Percentiles rank a stretch among this genome's conserved stretches.
Evolutionary conservation across 768 basidiomycete genomes (phyloP).

Genomic region (Gymnopilus junonius): DNA sequence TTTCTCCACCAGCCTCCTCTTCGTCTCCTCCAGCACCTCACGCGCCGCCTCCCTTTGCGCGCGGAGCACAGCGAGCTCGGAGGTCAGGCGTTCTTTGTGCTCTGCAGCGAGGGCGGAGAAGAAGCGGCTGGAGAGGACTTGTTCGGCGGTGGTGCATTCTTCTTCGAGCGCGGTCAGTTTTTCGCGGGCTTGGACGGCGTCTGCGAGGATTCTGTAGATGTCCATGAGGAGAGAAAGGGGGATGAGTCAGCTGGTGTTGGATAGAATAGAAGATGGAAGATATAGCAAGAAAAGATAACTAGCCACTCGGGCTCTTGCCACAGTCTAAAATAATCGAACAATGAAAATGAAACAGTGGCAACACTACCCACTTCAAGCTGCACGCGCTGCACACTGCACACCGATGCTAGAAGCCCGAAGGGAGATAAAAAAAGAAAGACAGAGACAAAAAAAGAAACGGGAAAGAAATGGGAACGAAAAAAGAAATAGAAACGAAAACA

Average conservation of each 20-base stretch:
- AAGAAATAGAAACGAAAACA: background rate
- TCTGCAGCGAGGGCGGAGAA: background rate
- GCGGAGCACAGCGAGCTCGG: background rate
- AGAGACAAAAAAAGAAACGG: too few relatives aligned
- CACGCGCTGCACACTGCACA: too few relatives aligned
- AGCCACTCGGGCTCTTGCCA: too few relatives aligned
- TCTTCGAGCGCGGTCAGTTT: constrained; percentile 9
- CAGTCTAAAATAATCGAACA: too few relatives aligned
- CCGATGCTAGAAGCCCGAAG: too few relatives aligned
- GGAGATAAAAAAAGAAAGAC: background rate
- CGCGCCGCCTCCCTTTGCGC: background rate
- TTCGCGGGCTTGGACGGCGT: constrained; percentile 15
- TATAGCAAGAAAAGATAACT: too few relatives aligned
- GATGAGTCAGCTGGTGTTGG: constrained; percentile 15
- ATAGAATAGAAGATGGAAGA: too few relatives aligned
- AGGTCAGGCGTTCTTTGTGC: background rate
- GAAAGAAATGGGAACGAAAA: background rate
- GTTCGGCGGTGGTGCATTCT: constrained; percentile 1
- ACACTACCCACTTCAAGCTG: too few relatives aligned
- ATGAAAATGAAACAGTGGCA: too few relatives aligned
- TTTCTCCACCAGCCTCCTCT: background rate
- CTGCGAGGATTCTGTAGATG: constrained; percentile 13
- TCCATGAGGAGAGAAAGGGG: background rate
- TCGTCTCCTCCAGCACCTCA: background rate
- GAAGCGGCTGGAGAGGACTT: constrained; percentile 2